Conservation (phyloP, 2,329 filamentous ascomycete species). For the Botrytis squamosa region DNA sequence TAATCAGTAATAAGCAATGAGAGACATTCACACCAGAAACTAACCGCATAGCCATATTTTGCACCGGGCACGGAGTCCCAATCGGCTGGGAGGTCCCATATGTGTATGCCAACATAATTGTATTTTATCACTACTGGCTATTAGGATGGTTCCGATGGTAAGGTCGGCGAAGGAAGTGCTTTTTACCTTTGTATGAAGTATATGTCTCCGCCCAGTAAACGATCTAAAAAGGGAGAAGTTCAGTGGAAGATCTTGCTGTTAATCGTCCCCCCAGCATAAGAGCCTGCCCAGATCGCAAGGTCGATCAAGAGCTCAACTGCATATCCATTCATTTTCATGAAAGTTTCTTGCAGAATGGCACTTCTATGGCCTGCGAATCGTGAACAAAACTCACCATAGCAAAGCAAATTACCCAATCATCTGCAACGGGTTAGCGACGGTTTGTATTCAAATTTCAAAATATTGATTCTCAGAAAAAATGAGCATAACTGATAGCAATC, state of each 20-base stretch:
- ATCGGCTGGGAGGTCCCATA: neutral
- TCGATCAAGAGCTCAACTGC: neutral
- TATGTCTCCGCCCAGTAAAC: constrained; percentile 12
- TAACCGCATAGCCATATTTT: constrained; percentile 12
- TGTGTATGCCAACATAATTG: neutral
- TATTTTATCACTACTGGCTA: neutral
- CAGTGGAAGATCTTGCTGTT: neutral
- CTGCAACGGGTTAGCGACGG: neutral
- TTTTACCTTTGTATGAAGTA: constrained; percentile 4
- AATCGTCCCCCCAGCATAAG: neutral
- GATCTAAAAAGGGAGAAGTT: neutral
- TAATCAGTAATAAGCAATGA: neutral
- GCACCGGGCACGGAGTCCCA: neutral
- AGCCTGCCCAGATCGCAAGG: neutral
- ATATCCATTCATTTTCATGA: neutral
- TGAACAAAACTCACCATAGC: constrained; percentile 6
- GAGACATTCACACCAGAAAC: neutral
- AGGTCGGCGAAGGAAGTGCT: neutral
- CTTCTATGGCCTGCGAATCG: neutral
- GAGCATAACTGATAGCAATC: constrained; percentile 38
- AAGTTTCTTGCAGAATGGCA: neutral
- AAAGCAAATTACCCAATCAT: constrained; percentile 17
- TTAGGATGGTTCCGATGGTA: neutral
- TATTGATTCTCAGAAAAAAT: neutral
- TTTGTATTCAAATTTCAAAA: neutral